A percentile compares a stretch with the other conserved stretches of the same genome.
Conservation (phyloP, 306 rosid genomes). For the Acacia crassicarpa region DNA sequence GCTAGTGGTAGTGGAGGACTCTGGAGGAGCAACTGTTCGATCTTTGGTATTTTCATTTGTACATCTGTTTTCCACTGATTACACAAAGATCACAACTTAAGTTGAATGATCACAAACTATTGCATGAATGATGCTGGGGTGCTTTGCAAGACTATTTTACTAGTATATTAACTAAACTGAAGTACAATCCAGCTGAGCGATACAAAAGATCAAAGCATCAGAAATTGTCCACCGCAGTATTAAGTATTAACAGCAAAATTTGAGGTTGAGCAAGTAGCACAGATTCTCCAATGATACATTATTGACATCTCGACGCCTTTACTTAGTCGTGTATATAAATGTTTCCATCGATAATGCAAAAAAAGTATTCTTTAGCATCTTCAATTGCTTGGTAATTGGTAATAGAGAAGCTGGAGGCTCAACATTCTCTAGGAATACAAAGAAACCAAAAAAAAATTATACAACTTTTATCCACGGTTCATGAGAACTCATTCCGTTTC, state of each 20-base stretch:
- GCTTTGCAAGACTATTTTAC: slow-evolving; percentile 16
- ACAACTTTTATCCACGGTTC: slow-evolving; percentile 15
- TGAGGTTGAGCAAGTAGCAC: background rate
- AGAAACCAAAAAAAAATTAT: background rate
- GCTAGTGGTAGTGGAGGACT: slow-evolving; percentile 66
- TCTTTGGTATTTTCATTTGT: slow-evolving; percentile 55
- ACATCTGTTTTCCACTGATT: slow-evolving; percentile 58
- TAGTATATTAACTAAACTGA: background rate
- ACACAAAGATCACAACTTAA: slow-evolving; percentile 25
- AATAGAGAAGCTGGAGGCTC: slow-evolving; percentile 25
- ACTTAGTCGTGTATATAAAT: slow-evolving; percentile 1
- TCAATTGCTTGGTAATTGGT: slow-evolving; percentile 10
- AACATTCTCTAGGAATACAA: slow-evolving; percentile 6
- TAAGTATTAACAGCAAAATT: background rate
- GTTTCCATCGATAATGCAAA: slow-evolving; percentile 18
- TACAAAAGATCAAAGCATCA: slow-evolving; percentile 11
- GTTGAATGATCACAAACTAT: slow-evolving; percentile 24
- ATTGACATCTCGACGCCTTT: background rate
- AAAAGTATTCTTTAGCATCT: slow-evolving; percentile 8
- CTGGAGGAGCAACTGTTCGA: slow-evolving; percentile 46
- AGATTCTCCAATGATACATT: slow-evolving; percentile 12
- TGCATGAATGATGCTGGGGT: slow-evolving; percentile 7
- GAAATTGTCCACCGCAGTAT: background rate
- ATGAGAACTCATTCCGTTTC: slow-evolving; percentile 11
- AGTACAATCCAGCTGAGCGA: background rate